Conservation (phyloP, 129 eudicot genomes). For the Calendula officinalis region DNA sequence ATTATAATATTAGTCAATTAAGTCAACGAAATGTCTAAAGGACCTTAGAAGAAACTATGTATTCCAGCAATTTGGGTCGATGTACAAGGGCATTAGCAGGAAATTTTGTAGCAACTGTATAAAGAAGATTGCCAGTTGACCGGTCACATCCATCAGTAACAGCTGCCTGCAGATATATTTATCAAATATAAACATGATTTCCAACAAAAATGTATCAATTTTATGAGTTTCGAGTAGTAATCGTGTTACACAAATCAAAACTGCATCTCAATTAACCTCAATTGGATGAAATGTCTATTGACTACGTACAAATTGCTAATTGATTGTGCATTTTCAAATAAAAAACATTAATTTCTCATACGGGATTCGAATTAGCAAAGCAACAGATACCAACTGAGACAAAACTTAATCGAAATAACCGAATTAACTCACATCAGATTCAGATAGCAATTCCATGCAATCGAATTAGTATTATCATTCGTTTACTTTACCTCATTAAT, state of each 20-base stretch:
- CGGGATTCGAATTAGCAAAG: too few relatives aligned
- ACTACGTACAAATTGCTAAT: too few relatives aligned
- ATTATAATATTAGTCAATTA: background rate
- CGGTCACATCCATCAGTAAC: conserved; percentile 81
- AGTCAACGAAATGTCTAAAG: background rate
- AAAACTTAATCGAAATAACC: background rate
- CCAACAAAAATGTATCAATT: too few relatives aligned
- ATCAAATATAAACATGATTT: background rate
- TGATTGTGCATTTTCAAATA: too few relatives aligned
- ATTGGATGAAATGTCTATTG: too few relatives aligned
- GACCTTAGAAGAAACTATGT: conserved; percentile 76
- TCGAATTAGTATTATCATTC: background rate
- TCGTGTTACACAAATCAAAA: too few relatives aligned
- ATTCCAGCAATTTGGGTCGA: conserved; percentile 60
- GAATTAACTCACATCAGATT: background rate
- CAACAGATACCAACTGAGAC: too few relatives aligned
- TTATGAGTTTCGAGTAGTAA: too few relatives aligned
- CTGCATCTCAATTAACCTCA: background rate
- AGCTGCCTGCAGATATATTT: conserved; percentile 50
- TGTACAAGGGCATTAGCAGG: conserved; percentile 90
- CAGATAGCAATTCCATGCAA: conserved; percentile 16
- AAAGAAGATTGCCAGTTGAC: conserved; percentile 70
- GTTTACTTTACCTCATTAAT: conserved; percentile 64
- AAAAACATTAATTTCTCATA: too few relatives aligned
- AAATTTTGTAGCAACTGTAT: conserved; percentile 80